These are phyloP conservation scores for Ophiocordyceps camponoti-rufipedis DNA, from an alignment of 2,329 filamentous ascomycete species.

Conservation along the genomic window DNA sequence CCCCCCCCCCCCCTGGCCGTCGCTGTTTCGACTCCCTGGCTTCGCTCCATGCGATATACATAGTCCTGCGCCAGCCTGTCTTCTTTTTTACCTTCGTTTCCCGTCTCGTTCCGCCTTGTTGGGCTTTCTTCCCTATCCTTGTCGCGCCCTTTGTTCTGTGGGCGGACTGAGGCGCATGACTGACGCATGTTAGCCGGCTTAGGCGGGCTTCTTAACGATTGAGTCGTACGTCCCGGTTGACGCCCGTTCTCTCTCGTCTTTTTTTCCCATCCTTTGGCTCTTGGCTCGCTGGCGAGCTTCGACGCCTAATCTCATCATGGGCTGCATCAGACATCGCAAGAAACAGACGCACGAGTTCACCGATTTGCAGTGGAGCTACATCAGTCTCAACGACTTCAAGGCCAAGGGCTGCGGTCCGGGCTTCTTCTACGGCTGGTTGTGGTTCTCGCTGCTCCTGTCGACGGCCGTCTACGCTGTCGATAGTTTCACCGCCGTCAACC, in stretches of 20 bases:
- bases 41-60: not conserved
- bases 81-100: too few species aligned
- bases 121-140: not conserved
- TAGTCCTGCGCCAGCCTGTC: too few species aligned
- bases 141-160: too few species aligned
- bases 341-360: constrained; percentile 49
- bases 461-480: constrained; percentile 77
- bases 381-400: constrained; percentile 63
- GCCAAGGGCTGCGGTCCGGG: constrained; percentile 58
- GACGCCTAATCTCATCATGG: constrained; percentile 34
- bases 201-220: too few species aligned
- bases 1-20: too few species aligned
- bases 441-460: constrained; percentile 61
- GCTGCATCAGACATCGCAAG: constrained; percentile 41
- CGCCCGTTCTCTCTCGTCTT: too few species aligned
- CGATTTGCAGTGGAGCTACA: constrained; percentile 91
- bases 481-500: constrained; percentile 81
- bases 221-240: too few species aligned
- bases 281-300: constrained; percentile 30
- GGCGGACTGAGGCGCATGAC: too few species aligned
- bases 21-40: not conserved
- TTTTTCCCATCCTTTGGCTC: not conserved
- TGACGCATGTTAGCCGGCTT: not conserved
- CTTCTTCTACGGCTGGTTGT: constrained; percentile 73
- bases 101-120: not conserved